phyloP scores from a whole-genome alignment of 1,139 yeast species.

The Kluyveromyces sp. region DNA sequence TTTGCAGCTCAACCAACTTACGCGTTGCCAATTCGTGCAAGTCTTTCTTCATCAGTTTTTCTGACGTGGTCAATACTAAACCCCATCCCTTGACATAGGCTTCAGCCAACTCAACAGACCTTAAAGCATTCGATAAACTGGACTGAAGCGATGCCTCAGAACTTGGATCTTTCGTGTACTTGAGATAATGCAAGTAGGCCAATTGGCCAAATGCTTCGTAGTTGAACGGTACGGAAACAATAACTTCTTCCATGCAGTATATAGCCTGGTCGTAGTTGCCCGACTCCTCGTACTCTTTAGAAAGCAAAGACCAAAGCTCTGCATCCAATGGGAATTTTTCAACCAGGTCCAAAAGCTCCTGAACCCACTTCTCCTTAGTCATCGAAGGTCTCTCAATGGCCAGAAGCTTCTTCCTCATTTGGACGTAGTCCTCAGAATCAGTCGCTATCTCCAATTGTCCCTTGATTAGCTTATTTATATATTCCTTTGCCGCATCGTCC shows the following conservation, averaged over 20 bases:
- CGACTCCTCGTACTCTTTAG: slow-evolving; percentile 47
- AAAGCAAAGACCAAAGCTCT: slow-evolving; percentile 72
- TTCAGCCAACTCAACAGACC: slow-evolving; percentile 71
- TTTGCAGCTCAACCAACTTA: slow-evolving; percentile 31
- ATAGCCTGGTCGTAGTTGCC: slow-evolving; percentile 66
- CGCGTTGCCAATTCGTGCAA: slow-evolving; percentile 30
- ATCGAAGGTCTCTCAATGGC: slow-evolving; percentile 15
- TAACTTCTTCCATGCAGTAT: slow-evolving; percentile 59
- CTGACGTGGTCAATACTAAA: slow-evolving; percentile 46
- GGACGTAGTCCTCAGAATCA: slow-evolving; percentile 23
- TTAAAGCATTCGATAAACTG: slow-evolving; percentile 49
- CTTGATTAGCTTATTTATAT: slow-evolving; percentile 22
- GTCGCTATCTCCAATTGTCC: slow-evolving; percentile 27
- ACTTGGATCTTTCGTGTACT: slow-evolving; percentile 14
- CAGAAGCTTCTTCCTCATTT: slow-evolving; percentile 23
- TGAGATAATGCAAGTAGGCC: slow-evolving; percentile 22
- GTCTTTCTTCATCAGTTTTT: slow-evolving; percentile 26
- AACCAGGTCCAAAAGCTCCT: slow-evolving; percentile 16
- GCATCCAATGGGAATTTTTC: slow-evolving; percentile 55
- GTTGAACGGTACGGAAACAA: slow-evolving; percentile 62
- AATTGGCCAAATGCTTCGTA: slow-evolving; percentile 48
- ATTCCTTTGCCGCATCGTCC: slow-evolving; percentile 22
- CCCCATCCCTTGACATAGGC: slow-evolving; percentile 68
- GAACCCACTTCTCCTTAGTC: slow-evolving; percentile 12
- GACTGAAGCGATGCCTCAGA: slow-evolving; percentile 23